These are phyloP conservation scores for Eucalyptus marginata DNA, from an alignment of 345 rosid genomes.

Conservation along the genomic window DNA sequence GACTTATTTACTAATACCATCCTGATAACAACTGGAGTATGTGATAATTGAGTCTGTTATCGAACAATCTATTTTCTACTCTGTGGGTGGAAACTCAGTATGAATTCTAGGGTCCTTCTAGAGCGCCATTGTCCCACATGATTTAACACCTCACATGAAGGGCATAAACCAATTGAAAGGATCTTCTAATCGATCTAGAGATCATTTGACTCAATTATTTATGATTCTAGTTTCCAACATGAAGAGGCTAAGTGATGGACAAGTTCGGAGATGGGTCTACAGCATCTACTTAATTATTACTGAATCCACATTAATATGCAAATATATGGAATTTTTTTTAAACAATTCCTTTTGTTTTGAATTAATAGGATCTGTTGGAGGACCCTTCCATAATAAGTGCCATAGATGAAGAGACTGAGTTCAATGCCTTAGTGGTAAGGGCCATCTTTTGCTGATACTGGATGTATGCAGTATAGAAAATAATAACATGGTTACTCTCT, in stretches of 20 bases:
- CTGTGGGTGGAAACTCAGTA: background rate
- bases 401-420: constrained; percentile 88
- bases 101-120: background rate
- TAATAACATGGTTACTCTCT: background rate
- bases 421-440: constrained; percentile 87
- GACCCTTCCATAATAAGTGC: constrained; percentile 68
- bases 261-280: background rate
- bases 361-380: constrained; percentile 63
- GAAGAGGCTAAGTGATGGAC: background rate
- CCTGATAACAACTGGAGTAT: background rate
- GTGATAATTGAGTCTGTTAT: background rate
- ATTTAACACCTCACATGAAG: background rate
- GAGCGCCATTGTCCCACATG: background rate
- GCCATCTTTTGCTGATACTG: background rate
- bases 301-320: background rate
- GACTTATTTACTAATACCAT: background rate
- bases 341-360: background rate
- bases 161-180: background rate
- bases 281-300: background rate
- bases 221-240: background rate
- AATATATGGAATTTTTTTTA: background rate
- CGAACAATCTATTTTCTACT: background rate
- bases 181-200: background rate
- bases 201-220: background rate
- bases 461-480: background rate